A percentile compares a stretch with the other conserved stretches of the same genome.
phyloP scores from a whole-genome alignment of 1,284 basidiomycete species.

The Prillingera fragicola region DNA sequence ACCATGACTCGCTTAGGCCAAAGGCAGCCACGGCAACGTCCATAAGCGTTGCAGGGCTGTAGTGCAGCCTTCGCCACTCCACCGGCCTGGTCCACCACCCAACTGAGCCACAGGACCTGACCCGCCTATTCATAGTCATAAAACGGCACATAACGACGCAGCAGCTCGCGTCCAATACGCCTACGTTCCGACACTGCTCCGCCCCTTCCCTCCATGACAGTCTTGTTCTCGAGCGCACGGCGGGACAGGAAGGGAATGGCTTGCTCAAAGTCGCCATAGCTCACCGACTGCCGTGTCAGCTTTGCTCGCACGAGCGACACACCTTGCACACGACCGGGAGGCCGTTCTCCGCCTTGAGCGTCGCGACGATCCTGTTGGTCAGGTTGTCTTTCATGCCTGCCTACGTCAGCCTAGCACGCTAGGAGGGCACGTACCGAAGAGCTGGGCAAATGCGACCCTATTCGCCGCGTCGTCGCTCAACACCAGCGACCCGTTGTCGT shows the following conservation, averaged over 20 bases:
- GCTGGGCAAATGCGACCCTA: slow-evolving; percentile 3
- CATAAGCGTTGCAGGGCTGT: too few species aligned
- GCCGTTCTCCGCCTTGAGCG: background rate
- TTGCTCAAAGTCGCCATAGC: background rate
- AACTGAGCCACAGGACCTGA: too few species aligned
- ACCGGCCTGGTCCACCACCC: too few species aligned
- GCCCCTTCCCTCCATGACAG: background rate
- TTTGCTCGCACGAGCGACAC: background rate
- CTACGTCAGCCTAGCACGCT: too few species aligned
- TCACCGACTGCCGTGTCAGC: background rate
- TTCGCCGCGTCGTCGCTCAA: background rate
- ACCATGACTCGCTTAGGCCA: too few species aligned
- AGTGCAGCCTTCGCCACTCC: too few species aligned
- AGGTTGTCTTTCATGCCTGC: slow-evolving; percentile 6
- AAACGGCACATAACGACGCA: background rate
- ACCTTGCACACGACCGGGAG: slow-evolving; percentile 2
- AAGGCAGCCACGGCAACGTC: too few species aligned
- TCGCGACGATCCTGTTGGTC: slow-evolving; percentile 2
- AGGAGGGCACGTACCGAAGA: too few species aligned
- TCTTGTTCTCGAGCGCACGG: slow-evolving; percentile 1
- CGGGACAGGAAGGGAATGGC: background rate
- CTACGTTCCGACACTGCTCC: slow-evolving; percentile 1
- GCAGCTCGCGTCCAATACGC: background rate
- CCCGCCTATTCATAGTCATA: too few species aligned
- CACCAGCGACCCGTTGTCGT: background rate